Percentiles rank a stretch among this genome's conserved stretches.
Conservation (phyloP, 2,329 filamentous ascomycete genomes). For the Colletotrichum tanaceti region DNA sequence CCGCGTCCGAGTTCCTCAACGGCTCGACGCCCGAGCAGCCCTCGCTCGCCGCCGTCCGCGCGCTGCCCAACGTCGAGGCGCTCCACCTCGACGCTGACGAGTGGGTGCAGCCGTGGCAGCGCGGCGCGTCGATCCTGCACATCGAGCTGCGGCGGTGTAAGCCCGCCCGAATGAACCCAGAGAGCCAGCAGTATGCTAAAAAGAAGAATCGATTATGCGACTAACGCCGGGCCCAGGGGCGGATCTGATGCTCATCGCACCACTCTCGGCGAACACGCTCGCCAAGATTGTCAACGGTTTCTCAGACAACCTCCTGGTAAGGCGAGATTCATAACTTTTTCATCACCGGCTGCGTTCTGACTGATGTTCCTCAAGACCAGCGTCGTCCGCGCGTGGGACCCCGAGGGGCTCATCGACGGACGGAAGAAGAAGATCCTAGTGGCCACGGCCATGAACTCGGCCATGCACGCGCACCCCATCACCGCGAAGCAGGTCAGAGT, state of each 20-base stretch:
- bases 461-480: slow-evolving; percentile 90
- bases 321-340: slow-evolving; percentile 45
- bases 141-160: slow-evolving; percentile 80
- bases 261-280: slow-evolving; percentile 84
- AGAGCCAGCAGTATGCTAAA: too few species aligned
- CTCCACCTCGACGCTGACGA: slow-evolving; percentile 89
- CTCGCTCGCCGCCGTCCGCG: slow-evolving; percentile 66
- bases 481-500: slow-evolving; percentile 77
- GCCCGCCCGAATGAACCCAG: background rate
- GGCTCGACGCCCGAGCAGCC: slow-evolving; percentile 85
- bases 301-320: slow-evolving; percentile 76
- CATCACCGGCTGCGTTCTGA: background rate
- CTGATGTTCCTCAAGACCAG: slow-evolving; percentile 49
- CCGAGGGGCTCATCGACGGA: slow-evolving; percentile 68
- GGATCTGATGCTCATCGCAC: slow-evolving; percentile 81
- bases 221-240: slow-evolving; percentile 65
- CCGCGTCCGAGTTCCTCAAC: slow-evolving; percentile 79
- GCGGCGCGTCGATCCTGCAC: slow-evolving; percentile 85
- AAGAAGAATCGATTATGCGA: slow-evolving; percentile 20
- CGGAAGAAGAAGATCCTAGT: slow-evolving; percentile 77
- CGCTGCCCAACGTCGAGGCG: slow-evolving; percentile 78
- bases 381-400: slow-evolving; percentile 90
- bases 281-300: slow-evolving; percentile 86
- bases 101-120: slow-evolving; percentile 82
- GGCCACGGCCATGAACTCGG: slow-evolving; percentile 87